Evolutionary conservation across 352 stramenopile species (phyloP), one percentile per base, ranked within the genome.

Genomic region (Globisporangium apiculatum): DNA sequence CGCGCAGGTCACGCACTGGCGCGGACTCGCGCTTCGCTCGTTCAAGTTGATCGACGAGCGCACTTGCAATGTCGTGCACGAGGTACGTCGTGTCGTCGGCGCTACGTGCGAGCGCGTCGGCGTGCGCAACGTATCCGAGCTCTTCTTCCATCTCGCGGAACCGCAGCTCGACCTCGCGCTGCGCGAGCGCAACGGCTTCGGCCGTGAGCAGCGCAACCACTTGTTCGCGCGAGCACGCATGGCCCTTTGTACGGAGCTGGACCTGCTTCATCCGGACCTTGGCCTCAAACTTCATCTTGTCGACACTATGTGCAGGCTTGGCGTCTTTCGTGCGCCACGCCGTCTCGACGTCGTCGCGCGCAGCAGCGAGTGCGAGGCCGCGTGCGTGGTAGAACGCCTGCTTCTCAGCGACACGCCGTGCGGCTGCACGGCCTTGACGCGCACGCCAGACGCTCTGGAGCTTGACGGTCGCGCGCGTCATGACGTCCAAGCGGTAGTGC

Each of bases 221-320:
- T 65, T 94, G 83, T 31, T 94, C 80, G 0, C 89, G 79, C 45
- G 60, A 78, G 54, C 96, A 82, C 24, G 66, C 60, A 24, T 92
- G 83, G 5, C 87, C 89, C 51, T 93, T 91, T 3, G 90, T 91
- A 12, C 89, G 78, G 18, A 97, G 65, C 65, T 96, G 95, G 15
- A 92, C 88, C 66, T 98, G 91, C 36, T 89, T 87, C 80, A 97
- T 97, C 31, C 91, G 84, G 38, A 98, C 91, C 65, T 94, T 96
- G 2, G 89, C 89, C 59, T 98, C 89, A 58, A 96, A 97, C 56
- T 96, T 97, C 84, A 97, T 96, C 70, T 95, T 94, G 60, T 88
- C 86, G 10, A 96, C 73, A 37, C 68, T 86, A 45, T 87, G 81
- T 3, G 69, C 83, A 8, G 76, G 72, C 53, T 87, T 86, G 8